These are phyloP conservation scores for Aspergillus texensis DNA, from an alignment of 2,329 filamentous ascomycete species.

Conservation along the genomic window DNA sequence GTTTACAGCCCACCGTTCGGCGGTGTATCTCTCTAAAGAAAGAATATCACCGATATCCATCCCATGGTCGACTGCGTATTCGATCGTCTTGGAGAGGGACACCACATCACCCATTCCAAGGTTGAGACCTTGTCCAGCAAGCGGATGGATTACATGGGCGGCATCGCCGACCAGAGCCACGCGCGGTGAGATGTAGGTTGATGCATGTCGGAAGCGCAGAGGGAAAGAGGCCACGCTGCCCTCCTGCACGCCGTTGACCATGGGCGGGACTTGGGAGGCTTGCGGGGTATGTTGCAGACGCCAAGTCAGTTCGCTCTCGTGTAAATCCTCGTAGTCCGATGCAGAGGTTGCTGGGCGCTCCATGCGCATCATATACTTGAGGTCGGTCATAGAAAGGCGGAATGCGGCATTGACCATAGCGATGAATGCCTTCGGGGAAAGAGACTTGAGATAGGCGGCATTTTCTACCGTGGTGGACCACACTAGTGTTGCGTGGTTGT, in stretches of 20 bases:
- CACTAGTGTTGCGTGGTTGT: conserved; percentile 80
- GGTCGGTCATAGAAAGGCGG: conserved; percentile 74
- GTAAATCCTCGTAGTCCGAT: conserved; percentile 41
- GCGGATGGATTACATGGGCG: conserved; percentile 90
- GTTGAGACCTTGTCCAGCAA: conserved; percentile 93
- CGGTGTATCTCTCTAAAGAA: conserved; percentile 78
- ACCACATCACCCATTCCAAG: conserved; percentile 88
- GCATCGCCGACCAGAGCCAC: conserved; percentile 91
- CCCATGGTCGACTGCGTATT: conserved; percentile 76
- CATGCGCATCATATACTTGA: conserved; percentile 78
- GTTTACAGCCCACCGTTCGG: conserved; percentile 81
- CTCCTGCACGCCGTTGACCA: conserved; percentile 71
- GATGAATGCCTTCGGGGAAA: conserved; percentile 72
- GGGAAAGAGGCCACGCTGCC: conserved; percentile 87
- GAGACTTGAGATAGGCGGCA: conserved; percentile 75
- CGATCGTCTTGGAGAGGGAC: conserved; percentile 73
- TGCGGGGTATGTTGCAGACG: conserved; percentile 70
- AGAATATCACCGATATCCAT: conserved; percentile 82
- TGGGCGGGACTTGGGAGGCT: conserved; percentile 63
- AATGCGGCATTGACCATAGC: conserved; percentile 94
- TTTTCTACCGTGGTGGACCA: conserved; percentile 89
- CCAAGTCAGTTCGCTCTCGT: conserved; percentile 82
- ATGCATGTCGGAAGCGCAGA: conserved; percentile 87
- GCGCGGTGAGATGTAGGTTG: conserved; percentile 88
- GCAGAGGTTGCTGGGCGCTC: conserved; percentile 36